These are phyloP conservation scores for Termitomyces titanicus DNA, from an alignment of 768 basidiomycete species.

Conservation along the genomic window DNA sequence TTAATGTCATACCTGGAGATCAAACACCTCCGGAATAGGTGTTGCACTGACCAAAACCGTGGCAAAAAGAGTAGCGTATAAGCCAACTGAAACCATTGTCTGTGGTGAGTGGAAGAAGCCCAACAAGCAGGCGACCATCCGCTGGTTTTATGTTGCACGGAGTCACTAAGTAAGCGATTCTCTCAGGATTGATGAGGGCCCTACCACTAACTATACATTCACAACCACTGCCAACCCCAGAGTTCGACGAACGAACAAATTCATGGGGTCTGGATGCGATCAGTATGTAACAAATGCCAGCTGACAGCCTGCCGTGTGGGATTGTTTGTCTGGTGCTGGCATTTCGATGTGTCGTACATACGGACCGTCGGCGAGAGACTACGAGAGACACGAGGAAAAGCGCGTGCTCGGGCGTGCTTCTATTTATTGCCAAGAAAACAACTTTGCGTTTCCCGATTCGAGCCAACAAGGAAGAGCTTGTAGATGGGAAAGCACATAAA, in stretches of 20 bases:
- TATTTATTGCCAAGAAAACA: background rate
- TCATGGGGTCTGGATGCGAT: background rate
- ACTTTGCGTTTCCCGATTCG: background rate
- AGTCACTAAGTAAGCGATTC: background rate
- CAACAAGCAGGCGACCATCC: background rate
- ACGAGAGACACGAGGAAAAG: background rate
- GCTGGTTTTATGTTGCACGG: background rate
- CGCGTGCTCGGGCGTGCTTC: background rate
- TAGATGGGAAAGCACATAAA: too few relatives aligned
- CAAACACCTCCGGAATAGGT: conserved; percentile 4
- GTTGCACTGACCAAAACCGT: background rate
- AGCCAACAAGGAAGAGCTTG: background rate
- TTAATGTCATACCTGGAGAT: conserved; percentile 7
- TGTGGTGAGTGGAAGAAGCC: background rate
- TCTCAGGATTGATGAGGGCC: background rate
- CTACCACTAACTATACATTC: too few relatives aligned
- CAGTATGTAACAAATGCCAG: background rate
- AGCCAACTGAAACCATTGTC: conserved; percentile 4
- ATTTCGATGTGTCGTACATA: background rate
- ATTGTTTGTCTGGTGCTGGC: too few relatives aligned
- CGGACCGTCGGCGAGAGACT: background rate
- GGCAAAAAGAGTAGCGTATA: conserved; percentile 2
- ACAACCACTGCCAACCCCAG: background rate
- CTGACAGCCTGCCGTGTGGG: background rate
- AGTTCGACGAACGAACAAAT: background rate